Percentiles rank a stretch among this genome's conserved stretches.
Evolutionary conservation across 768 basidiomycete genomes (phyloP).

Genomic region (Lactarius evosmus): DNA sequence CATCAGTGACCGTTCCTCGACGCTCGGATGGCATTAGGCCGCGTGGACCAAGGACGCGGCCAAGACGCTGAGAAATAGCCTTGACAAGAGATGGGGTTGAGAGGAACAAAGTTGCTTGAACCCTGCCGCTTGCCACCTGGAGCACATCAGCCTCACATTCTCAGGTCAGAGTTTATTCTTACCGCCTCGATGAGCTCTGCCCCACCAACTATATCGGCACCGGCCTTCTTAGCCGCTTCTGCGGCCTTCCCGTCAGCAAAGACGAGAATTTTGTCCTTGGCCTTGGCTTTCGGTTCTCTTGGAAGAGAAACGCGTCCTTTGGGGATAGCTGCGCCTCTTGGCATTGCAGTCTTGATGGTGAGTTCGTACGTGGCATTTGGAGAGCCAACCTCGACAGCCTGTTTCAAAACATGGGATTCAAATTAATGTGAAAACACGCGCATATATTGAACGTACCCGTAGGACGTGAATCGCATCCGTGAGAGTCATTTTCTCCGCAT

Average conservation of each 20-base stretch:
- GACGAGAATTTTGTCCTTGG: constrained; percentile 79
- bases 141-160: constrained; percentile 9
- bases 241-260: constrained; percentile 86
- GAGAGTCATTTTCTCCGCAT: constrained; percentile 63
- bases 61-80: constrained; percentile 76
- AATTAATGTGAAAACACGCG: constrained; percentile 36
- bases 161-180: constrained; percentile 34
- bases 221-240: constrained; percentile 80
- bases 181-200: constrained; percentile 86
- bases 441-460: constrained; percentile 35
- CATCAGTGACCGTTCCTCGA: constrained; percentile 91
- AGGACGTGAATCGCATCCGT: constrained; percentile 65
- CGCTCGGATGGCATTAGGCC: constrained; percentile 95
- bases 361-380: constrained; percentile 78
- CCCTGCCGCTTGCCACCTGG: constrained; percentile 70
- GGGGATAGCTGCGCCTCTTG: constrained; percentile 77
- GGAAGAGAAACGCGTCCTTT: constrained; percentile 89
- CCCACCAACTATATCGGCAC: constrained; percentile 90
- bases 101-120: constrained; percentile 80
- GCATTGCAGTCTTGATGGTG: constrained; percentile 73
- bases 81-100: constrained; percentile 77
- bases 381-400: constrained; percentile 83
- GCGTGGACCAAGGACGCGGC: constrained; percentile 75
- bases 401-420: constrained; percentile 1
- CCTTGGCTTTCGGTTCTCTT: constrained; percentile 67